These are phyloP conservation scores for Pseudogymnoascus pannorum DNA, from an alignment of 2,329 filamentous ascomycete genomes.

Conservation along the genomic window DNA sequence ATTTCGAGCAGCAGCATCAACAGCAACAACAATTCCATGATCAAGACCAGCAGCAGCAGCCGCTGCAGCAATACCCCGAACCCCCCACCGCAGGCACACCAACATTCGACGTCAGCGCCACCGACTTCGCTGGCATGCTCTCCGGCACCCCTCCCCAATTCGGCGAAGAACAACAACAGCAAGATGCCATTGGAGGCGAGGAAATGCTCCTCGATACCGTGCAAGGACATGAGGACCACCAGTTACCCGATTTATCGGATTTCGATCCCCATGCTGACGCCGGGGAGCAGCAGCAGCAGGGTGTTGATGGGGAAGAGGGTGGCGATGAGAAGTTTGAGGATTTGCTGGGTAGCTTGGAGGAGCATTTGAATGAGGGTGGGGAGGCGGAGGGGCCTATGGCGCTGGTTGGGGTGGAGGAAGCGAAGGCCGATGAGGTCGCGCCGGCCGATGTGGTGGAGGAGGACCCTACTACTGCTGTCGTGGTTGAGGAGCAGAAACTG, in stretches of 20 bases:
- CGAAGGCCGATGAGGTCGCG: not conserved
- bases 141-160: not conserved
- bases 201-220: not conserved
- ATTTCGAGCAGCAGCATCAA: not conserved
- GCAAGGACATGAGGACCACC: not conserved
- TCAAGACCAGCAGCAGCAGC: not conserved
- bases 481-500: not conserved
- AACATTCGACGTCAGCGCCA: not conserved
- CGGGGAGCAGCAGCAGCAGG: not conserved
- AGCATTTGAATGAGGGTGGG: slow-evolving; percentile 28
- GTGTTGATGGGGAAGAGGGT: not conserved
- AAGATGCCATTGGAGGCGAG: too few relatives aligned
- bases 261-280: not conserved
- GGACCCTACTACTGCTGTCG: not conserved
- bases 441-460: not conserved
- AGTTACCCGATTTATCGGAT: not conserved
- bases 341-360: slow-evolving; percentile 40
- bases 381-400: not conserved
- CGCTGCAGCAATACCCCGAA: not conserved
- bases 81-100: not conserved
- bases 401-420: not conserved
- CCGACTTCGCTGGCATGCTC: not conserved
- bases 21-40: not conserved
- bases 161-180: not conserved
- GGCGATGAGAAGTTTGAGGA: slow-evolving; percentile 27